These are phyloP conservation scores for Fusarium pilosicola DNA, from an alignment of 2,329 filamentous ascomycete species.

Conservation along the genomic window DNA sequence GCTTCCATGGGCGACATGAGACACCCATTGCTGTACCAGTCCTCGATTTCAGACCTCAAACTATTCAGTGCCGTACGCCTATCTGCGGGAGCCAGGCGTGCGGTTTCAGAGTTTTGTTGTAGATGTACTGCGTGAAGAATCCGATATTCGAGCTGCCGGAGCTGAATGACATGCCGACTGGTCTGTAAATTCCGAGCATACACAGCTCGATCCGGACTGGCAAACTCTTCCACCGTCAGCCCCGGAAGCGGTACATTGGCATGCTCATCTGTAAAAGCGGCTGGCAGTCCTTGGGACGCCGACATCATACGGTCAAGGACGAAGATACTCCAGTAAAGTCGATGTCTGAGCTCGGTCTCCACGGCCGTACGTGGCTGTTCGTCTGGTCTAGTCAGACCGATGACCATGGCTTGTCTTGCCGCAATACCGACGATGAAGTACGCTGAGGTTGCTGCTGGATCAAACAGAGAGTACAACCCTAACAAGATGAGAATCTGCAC, in stretches of 20 bases:
- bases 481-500: constrained; percentile 55
- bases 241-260: constrained; percentile 55
- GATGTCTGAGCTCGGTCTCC: constrained; percentile 50
- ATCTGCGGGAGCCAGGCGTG: constrained; percentile 46
- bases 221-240: constrained; percentile 58
- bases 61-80: constrained; percentile 47
- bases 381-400: constrained; percentile 50
- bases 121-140: constrained; percentile 52
- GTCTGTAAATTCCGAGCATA: constrained; percentile 56
- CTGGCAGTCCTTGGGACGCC: constrained; percentile 53
- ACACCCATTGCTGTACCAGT: constrained; percentile 59
- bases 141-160: constrained; percentile 56
- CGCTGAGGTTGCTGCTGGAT: constrained; percentile 52
- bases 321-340: constrained; percentile 58
- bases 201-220: constrained; percentile 50
- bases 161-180: constrained; percentile 56
- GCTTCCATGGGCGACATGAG: constrained; percentile 55
- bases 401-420: constrained; percentile 52
- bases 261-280: constrained; percentile 52
- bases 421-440: constrained; percentile 55
- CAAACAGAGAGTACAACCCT: constrained; percentile 56
- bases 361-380: constrained; percentile 41
- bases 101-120: constrained; percentile 44
- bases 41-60: constrained; percentile 56
- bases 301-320: constrained; percentile 59